Base-by-base conservation (phyloP, 768 basidiomycete genomes). In the Saitozyma sp. region DNA sequence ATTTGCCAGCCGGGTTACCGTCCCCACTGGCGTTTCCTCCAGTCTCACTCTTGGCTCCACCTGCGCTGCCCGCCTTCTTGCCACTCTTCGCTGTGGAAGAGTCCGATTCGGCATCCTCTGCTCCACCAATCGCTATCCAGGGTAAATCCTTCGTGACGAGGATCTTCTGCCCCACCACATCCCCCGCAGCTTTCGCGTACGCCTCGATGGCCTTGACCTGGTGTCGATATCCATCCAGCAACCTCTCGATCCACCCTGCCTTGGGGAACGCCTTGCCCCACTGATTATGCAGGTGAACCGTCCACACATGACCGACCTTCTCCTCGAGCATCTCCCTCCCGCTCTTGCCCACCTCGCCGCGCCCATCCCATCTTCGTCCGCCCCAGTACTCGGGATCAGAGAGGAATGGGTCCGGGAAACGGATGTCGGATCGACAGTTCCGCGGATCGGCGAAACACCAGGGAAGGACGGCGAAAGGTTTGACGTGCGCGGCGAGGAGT, bases 391-490 rank as follows among this genome's bases (percentile, higher is more conserved):
- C 41, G 83, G 88, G 50, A 83, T 81, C 83, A 39, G 76, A 71
- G 46, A 58, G 73, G 78, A 99, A 97, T 5, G 95, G 94, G 74
- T 96, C 92, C 0, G 95, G 95, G 5, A 99, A 85, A 2, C 93
- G 85, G 70, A 92, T 95, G 79, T 97, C 92, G 20, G 91, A 81
- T n/a, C 92, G 84, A 78, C 95, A 97, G 6, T 90, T 90, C 17
- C 90, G 86, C 4, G 86, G 92, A 70, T 99, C 95, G 65, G 87
- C 87, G 80, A 97, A 93, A 81, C 95, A 98, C 82, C 90, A 99
- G 0, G 95, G 95, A 13, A 99, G 86, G 50, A 97, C 83, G 70
- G 90, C 88, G 83, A 97, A 97, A 0, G 95, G 93, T 0, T 86
- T 87, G 45, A 92, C 83, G 17, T 84, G 84, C 0, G 81, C 85